A percentile compares a stretch with the other conserved stretches of the same genome.
phyloP scores from a whole-genome alignment of 352 stramenopile genomes.

The Pythium dissimile region DNA sequence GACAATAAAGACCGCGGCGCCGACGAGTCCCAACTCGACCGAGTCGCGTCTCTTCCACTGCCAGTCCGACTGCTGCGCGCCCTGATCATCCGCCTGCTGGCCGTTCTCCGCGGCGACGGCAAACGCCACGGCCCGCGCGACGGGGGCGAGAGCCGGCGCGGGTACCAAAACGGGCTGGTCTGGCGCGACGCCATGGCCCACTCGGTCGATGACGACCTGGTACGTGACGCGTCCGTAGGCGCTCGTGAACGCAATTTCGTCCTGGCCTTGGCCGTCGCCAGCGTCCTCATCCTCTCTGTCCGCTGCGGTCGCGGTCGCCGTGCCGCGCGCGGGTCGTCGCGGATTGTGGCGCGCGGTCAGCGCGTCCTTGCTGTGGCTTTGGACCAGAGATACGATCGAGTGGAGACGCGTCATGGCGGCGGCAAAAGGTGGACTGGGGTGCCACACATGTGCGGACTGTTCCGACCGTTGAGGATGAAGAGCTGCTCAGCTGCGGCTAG shows the following conservation, averaged over 20 bases:
- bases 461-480: neutral
- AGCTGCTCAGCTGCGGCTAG: conserved; percentile 13
- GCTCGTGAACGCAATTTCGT: neutral
- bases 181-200: conserved; percentile 21
- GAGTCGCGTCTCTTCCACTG: conserved; percentile 16
- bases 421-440: neutral
- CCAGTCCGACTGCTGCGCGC: neutral
- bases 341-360: neutral
- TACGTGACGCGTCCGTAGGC: neutral
- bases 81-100: neutral
- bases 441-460: neutral
- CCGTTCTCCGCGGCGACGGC: neutral
- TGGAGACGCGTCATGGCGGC: neutral
- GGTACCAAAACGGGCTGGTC: conserved; percentile 13
- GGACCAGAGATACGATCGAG: neutral
- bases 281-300: neutral
- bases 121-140: conserved; percentile 3
- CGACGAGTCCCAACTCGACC: conserved; percentile 11
- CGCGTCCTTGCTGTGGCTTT: neutral
- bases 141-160: neutral
- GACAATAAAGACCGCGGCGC: conserved; percentile 8
- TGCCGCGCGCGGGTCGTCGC: neutral
- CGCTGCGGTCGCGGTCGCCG: neutral
- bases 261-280: neutral
- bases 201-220: conserved; percentile 20